Percentiles rank a stretch among this genome's conserved stretches.
Evolutionary conservation across 108 stramenopile species (phyloP).

Genomic region (Pseudonitzschia delicatissima): DNA sequence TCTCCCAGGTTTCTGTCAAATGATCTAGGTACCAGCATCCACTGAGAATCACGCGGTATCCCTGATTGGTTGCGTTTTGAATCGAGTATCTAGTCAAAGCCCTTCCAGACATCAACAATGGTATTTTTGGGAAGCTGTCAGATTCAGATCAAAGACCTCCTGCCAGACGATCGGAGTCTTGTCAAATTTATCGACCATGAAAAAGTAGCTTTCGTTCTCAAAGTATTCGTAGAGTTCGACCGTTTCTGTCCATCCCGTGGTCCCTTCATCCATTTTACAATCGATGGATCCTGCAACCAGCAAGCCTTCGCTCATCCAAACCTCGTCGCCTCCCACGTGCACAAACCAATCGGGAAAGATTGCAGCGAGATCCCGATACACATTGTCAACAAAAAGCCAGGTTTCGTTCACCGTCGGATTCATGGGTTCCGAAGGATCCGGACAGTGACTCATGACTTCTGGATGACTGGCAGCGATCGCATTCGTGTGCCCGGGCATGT

Average conservation of each 20-base stretch:
- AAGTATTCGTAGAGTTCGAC: slow-evolving; percentile 39
- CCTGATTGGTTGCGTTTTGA: slow-evolving; percentile 25
- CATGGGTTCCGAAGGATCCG: slow-evolving; percentile 20
- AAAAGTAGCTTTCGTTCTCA: slow-evolving; percentile 33
- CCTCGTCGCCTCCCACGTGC: slow-evolving; percentile 82
- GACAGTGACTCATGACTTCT: slow-evolving; percentile 36
- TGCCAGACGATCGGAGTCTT: slow-evolving; percentile 62
- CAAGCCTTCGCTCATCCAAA: slow-evolving; percentile 29
- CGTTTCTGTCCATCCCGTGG: slow-evolving; percentile 27
- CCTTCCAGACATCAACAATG: slow-evolving; percentile 62
- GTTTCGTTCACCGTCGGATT: slow-evolving; percentile 37
- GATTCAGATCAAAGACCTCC: slow-evolving; percentile 58
- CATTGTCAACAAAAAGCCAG: slow-evolving; percentile 37
- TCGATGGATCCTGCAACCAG: slow-evolving; percentile 33
- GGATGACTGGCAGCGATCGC: slow-evolving; percentile 33
- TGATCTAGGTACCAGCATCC: slow-evolving; percentile 76
- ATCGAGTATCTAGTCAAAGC: slow-evolving; percentile 32
- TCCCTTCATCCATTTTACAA: slow-evolving; percentile 41
- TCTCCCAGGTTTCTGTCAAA: slow-evolving; percentile 37
- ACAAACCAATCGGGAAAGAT: slow-evolving; percentile 49
- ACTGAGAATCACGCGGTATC: slow-evolving; percentile 30
- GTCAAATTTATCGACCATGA: slow-evolving; percentile 16
- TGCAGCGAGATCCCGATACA: slow-evolving; percentile 35
- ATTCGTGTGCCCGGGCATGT: slow-evolving; percentile 70
- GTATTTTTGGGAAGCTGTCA: slow-evolving; percentile 30